Conservation (phyloP, 2,329 filamentous ascomycete species). For the Ophiostoma ulmi region DNA sequence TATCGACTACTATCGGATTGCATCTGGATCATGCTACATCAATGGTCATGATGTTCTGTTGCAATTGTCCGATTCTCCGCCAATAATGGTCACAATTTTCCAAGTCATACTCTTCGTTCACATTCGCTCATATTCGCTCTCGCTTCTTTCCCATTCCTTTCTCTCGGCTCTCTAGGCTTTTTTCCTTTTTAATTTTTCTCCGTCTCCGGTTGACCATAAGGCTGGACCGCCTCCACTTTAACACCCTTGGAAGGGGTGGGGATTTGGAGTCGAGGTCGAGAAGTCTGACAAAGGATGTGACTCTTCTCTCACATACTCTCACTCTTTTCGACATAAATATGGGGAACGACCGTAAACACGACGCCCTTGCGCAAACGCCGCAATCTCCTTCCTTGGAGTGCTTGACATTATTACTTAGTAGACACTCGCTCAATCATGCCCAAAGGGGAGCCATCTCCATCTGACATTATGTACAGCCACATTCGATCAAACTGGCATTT, state of each 20-base stretch:
- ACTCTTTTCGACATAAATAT: neutral
- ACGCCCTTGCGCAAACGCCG: slow-evolving; percentile 14
- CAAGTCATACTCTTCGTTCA: neutral
- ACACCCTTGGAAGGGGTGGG: neutral
- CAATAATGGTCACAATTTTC: neutral
- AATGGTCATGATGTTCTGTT: neutral
- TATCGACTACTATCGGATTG: no score
- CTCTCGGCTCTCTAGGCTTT: neutral
- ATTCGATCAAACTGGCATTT: neutral
- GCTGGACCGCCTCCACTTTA: neutral
- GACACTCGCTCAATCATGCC: neutral
- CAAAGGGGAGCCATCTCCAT: neutral
- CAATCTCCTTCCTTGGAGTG: neutral
- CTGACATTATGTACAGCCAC: neutral
- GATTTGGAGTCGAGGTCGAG: neutral
- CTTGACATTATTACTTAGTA: no score
- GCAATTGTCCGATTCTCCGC: neutral
- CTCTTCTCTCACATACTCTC: neutral
- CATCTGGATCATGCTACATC: neutral
- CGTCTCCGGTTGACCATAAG: neutral
- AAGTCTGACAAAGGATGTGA: neutral
- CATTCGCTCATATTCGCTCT: slow-evolving; percentile 6
- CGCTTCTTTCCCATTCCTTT: neutral
- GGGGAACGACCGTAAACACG: slow-evolving; percentile 1
- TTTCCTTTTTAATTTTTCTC: neutral